Percentiles rank a stretch among this genome's conserved stretches.
These are phyloP conservation scores for Phytophthora hybrid DNA, from an alignment of 352 stramenopile species.

Conservation along the genomic window DNA sequence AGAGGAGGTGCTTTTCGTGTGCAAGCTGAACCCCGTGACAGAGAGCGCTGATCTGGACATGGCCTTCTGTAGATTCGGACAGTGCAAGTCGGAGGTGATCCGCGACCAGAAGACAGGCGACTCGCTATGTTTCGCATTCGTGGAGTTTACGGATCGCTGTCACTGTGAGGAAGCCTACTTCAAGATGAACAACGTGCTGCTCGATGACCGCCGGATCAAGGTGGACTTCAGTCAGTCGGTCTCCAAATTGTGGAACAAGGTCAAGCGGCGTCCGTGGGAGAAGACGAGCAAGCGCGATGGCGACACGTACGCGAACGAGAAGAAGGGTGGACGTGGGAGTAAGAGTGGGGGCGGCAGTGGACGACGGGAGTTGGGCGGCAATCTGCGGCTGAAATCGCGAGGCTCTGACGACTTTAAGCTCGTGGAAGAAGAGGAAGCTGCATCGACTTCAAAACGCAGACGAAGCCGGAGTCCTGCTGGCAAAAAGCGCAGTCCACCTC, in stretches of 20 bases:
- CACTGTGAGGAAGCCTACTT: slow-evolving; percentile 97
- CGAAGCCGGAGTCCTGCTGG: slow-evolving; percentile 15
- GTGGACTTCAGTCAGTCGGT: slow-evolving; percentile 99
- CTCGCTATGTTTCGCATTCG: slow-evolving; percentile 99
- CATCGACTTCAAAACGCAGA: slow-evolving; percentile 7
- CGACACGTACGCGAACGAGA: slow-evolving; percentile 52
- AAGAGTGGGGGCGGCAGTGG: slow-evolving; percentile 22
- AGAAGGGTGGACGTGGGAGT: slow-evolving; percentile 24
- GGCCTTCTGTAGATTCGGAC: slow-evolving; percentile 94
- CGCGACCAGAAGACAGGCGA: slow-evolving; percentile 97
- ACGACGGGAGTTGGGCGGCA: slow-evolving; percentile 40
- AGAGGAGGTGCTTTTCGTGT: slow-evolving; percentile 99
- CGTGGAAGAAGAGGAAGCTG: slow-evolving; percentile 52
- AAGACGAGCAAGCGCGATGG: slow-evolving; percentile 64
- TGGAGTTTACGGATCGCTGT: slow-evolving; percentile 96
- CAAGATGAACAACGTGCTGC: slow-evolving; percentile 99
- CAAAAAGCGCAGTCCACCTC: slow-evolving; percentile 14
- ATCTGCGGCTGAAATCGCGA: slow-evolving; percentile 57
- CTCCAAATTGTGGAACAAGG: slow-evolving; percentile 97
- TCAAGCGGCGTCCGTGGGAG: slow-evolving; percentile 73
- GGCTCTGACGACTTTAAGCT: slow-evolving; percentile 51
- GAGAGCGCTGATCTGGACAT: slow-evolving; percentile 95
- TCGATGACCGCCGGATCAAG: slow-evolving; percentile 97
- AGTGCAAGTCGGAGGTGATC: slow-evolving; percentile 95
- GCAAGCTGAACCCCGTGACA: slow-evolving; percentile 95